These are phyloP conservation scores for Penicillium paneum DNA, from an alignment of 2,329 filamentous ascomycete genomes.

Conservation along the genomic window DNA sequence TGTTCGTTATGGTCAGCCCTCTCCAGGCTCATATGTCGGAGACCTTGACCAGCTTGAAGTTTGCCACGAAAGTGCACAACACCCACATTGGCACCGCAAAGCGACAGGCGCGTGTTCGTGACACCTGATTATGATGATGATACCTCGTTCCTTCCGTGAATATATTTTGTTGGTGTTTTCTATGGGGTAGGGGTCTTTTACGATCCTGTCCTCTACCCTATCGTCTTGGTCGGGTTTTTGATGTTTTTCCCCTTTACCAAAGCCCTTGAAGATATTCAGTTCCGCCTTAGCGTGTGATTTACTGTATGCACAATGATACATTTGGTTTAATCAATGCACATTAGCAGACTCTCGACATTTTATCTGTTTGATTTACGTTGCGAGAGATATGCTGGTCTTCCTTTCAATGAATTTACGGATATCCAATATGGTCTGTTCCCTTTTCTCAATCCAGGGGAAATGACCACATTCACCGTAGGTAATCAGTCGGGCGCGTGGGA, in stretches of 20 bases:
- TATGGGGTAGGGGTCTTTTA: constrained; percentile 24
- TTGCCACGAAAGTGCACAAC: constrained; percentile 87
- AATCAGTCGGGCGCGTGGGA: background rate
- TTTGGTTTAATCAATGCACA: constrained; percentile 19
- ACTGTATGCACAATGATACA: constrained; percentile 15
- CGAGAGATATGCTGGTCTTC: background rate
- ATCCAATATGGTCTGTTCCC: constrained; percentile 14
- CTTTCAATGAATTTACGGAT: constrained; percentile 14
- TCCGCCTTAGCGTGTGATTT: constrained; percentile 19
- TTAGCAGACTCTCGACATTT: constrained; percentile 4
- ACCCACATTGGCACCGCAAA: constrained; percentile 88
- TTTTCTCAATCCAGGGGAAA: constrained; percentile 29
- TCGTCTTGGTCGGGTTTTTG: constrained; percentile 22
- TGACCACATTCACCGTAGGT: constrained; percentile 24
- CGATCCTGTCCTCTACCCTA: constrained; percentile 31
- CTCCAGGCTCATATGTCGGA: constrained; percentile 87
- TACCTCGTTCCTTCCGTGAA: constrained; percentile 23
- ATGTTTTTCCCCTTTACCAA: constrained; percentile 8
- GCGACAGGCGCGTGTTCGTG: constrained; percentile 39
- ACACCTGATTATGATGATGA: constrained; percentile 29
- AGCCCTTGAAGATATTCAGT: constrained; percentile 4
- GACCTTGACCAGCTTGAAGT: constrained; percentile 90
- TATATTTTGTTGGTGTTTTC: constrained; percentile 17
- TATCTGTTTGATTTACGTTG: background rate
- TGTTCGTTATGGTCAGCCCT: constrained; percentile 98